These are phyloP conservation scores for Entomortierella lignicola DNA, from an alignment of 192 early-diverging fungal genomes.

Conservation along the genomic window DNA sequence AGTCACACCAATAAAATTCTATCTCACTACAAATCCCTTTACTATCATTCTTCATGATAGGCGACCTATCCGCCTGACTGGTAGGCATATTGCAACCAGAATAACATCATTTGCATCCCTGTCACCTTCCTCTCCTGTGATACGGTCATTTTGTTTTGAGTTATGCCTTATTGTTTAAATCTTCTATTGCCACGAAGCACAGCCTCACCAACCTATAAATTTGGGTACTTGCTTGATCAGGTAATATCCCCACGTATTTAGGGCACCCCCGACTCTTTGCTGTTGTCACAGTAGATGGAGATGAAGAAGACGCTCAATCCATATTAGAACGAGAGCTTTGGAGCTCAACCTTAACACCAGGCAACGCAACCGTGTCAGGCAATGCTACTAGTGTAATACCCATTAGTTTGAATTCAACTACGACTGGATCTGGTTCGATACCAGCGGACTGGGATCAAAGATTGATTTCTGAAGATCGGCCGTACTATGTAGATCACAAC, in stretches of 20 bases:
- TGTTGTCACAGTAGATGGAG: slow-evolving; percentile 91
- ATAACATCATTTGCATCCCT: background rate
- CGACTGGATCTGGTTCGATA: slow-evolving; percentile 77
- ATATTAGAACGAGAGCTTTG: slow-evolving; percentile 95
- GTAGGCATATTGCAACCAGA: slow-evolving; percentile 3
- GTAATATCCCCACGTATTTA: slow-evolving; percentile 11
- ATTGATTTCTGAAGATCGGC: slow-evolving; percentile 81
- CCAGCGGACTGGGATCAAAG: slow-evolving; percentile 89
- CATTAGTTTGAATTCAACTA: slow-evolving; percentile 61
- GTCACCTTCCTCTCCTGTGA: background rate
- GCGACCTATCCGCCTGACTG: slow-evolving; percentile 42
- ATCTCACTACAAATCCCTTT: background rate
- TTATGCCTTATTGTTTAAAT: background rate
- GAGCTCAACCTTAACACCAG: slow-evolving; percentile 51
- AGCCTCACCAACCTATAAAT: background rate
- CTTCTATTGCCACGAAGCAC: background rate
- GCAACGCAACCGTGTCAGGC: background rate
- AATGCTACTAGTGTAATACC: slow-evolving; percentile 57
- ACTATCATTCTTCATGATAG: background rate
- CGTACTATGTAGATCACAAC: slow-evolving; percentile 94
- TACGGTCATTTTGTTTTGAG: slow-evolving; percentile 11
- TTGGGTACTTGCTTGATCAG: background rate
- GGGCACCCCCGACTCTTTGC: slow-evolving; percentile 97
- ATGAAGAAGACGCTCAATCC: slow-evolving; percentile 92
- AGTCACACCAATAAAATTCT: background rate